These are phyloP conservation scores for Kodamaea restingae DNA, from an alignment of 805 yeast genomes.

Conservation along the genomic window DNA sequence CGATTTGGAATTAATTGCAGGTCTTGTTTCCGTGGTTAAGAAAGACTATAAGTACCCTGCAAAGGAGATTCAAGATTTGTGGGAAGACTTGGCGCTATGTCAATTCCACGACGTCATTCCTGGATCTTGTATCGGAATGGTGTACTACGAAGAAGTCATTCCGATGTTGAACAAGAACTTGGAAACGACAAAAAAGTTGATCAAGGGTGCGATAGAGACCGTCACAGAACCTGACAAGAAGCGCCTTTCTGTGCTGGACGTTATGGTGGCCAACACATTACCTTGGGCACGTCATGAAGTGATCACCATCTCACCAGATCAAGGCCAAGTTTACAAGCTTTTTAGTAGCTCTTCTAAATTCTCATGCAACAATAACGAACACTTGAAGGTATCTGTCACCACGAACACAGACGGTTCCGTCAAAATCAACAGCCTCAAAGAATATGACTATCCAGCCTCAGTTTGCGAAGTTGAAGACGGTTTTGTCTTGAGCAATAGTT, in stretches of 20 bases:
- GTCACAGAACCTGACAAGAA: neutral
- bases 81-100: slow-evolving; percentile 88
- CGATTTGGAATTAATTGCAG: slow-evolving; percentile 81
- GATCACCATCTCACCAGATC: slow-evolving; percentile 29
- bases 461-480: slow-evolving; percentile 39
- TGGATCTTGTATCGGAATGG: slow-evolving; percentile 93
- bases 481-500: slow-evolving; percentile 56
- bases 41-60: slow-evolving; percentile 68
- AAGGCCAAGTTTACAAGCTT: slow-evolving; percentile 14
- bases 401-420: slow-evolving; percentile 15
- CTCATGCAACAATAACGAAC: slow-evolving; percentile 12
- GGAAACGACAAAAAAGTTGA: slow-evolving; percentile 48
- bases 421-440: slow-evolving; percentile 14
- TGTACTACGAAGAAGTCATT: slow-evolving; percentile 75
- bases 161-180: slow-evolving; percentile 66
- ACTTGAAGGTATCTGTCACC: slow-evolving; percentile 20
- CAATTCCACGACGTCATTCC: slow-evolving; percentile 99
- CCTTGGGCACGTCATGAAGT: slow-evolving; percentile 61
- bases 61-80: slow-evolving; percentile 58
- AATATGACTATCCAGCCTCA: slow-evolving; percentile 44
- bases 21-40: slow-evolving; percentile 59
- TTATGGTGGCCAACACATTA: slow-evolving; percentile 47
- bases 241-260: slow-evolving; percentile 5
- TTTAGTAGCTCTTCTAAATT: slow-evolving; percentile 11
- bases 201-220: slow-evolving; percentile 42